Evolutionary conservation across 192 early-diverging fungal species (phyloP).

Genomic region (Fimicolochytrium jonesii): DNA sequence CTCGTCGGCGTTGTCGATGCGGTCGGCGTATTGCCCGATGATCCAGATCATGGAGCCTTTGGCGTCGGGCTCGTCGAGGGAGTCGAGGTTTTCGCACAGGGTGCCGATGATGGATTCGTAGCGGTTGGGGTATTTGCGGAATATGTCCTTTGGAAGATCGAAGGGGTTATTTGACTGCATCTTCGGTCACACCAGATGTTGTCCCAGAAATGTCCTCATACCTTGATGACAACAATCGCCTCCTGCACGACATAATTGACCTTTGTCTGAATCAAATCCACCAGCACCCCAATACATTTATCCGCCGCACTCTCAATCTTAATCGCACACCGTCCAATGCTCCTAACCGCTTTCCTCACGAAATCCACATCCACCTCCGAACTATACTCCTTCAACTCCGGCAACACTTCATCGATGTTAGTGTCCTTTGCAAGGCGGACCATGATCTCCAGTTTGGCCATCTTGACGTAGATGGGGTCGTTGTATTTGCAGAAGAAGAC

Average conservation of each 20-base stretch:
- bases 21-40: conserved; percentile 95
- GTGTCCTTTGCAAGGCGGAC: conserved; percentile 74
- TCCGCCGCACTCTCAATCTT: conserved; percentile 89
- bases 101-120: conserved; percentile 92
- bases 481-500: conserved; percentile 99
- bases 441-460: conserved; percentile 95
- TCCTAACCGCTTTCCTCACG: conserved; percentile 92
- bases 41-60: conserved; percentile 99
- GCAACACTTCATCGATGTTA: conserved; percentile 86
- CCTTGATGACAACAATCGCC: conserved; percentile 93
- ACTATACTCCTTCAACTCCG: conserved; percentile 92
- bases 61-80: conserved; percentile 95
- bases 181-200: too few species aligned
- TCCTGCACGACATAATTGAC: conserved; percentile 99
- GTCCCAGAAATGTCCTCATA: too few species aligned
- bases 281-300: conserved; percentile 76
- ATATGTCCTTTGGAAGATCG: conserved; percentile 70
- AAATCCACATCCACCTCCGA: conserved; percentile 97
- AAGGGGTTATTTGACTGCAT: too few species aligned
- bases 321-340: conserved; percentile 95
- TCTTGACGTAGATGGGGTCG: conserved; percentile 97
- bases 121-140: conserved; percentile 95
- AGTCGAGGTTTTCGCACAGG: conserved; percentile 93
- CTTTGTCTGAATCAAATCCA: conserved; percentile 93
- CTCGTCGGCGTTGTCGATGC: conserved; percentile 94